Evolutionary conservation across 768 basidiomycete species (phyloP).

Genomic region (Xerocomellus amylosporus): DNA sequence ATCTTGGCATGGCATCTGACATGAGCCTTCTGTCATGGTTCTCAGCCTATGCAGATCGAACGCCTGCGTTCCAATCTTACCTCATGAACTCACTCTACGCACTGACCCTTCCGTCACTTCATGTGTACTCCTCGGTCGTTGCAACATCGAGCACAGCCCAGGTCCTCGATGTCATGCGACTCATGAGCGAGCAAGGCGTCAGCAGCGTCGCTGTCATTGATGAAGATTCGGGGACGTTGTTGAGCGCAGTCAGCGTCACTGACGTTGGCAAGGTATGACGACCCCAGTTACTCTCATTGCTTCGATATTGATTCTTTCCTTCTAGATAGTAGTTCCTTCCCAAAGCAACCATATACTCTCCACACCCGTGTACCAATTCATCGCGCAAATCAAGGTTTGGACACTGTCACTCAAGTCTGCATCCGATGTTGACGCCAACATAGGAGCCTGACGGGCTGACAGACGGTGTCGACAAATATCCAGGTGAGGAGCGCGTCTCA

Average conservation of each 20-base stretch:
- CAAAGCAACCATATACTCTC: slow-evolving; percentile 76
- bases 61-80: slow-evolving; percentile 31
- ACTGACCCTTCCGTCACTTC: slow-evolving; percentile 61
- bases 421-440: slow-evolving; percentile 1
- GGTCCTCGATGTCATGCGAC: slow-evolving; percentile 77
- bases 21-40: slow-evolving; percentile 70
- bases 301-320: not conserved
- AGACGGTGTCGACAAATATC: slow-evolving; percentile 77
- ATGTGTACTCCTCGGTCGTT: slow-evolving; percentile 61
- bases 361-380: slow-evolving; percentile 65
- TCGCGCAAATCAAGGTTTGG: slow-evolving; percentile 67
- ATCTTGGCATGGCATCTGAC: slow-evolving; percentile 76
- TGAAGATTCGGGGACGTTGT: slow-evolving; percentile 55
- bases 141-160: slow-evolving; percentile 57
- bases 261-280: slow-evolving; percentile 68
- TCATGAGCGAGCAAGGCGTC: slow-evolving; percentile 84
- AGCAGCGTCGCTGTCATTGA: slow-evolving; percentile 79
- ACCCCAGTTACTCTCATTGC: not conserved
- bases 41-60: slow-evolving; percentile 48
- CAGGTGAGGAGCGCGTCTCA: slow-evolving; percentile 43
- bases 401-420: not conserved
- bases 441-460: slow-evolving; percentile 72
- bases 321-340: slow-evolving; percentile 72
- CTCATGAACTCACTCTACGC: slow-evolving; percentile 54
- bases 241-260: slow-evolving; percentile 80